phyloP scores from a whole-genome alignment of 345 rosid species.

The Hibiscus syriacus region DNA sequence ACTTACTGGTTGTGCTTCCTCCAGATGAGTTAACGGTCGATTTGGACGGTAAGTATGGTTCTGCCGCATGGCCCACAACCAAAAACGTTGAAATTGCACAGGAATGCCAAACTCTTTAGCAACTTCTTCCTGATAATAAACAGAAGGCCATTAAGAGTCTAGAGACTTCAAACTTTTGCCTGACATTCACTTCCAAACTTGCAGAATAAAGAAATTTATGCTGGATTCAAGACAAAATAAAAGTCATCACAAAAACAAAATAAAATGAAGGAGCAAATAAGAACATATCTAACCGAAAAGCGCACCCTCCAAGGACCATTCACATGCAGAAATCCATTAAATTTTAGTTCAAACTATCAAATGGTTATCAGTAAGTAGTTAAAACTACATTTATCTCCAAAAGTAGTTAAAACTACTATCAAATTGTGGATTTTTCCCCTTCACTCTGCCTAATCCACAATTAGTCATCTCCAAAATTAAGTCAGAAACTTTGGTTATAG shows the following conservation, averaged over 20 bases:
- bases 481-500: too few relatives aligned
- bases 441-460: too few relatives aligned
- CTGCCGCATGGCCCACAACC: slow-evolving; percentile 84
- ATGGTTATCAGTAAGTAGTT: background rate
- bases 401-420: too few relatives aligned
- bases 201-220: background rate
- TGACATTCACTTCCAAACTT: too few relatives aligned
- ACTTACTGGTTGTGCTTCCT: slow-evolving; percentile 58
- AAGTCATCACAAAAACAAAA: background rate
- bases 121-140: slow-evolving; percentile 49
- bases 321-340: slow-evolving; percentile 1
- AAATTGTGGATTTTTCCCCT: too few relatives aligned
- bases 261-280: background rate
- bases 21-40: slow-evolving; percentile 48
- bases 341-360: background rate
- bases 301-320: background rate
- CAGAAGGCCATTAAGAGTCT: background rate
- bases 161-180: background rate
- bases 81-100: slow-evolving; percentile 58
- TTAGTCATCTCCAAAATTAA: too few relatives aligned
- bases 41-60: slow-evolving; percentile 75
- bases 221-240: background rate
- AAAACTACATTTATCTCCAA: background rate
- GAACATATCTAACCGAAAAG: background rate
- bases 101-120: slow-evolving; percentile 66